These are phyloP conservation scores for Herpetomonas muscarum DNA, from an alignment of 208 protist species.

Conservation along the genomic window DNA sequence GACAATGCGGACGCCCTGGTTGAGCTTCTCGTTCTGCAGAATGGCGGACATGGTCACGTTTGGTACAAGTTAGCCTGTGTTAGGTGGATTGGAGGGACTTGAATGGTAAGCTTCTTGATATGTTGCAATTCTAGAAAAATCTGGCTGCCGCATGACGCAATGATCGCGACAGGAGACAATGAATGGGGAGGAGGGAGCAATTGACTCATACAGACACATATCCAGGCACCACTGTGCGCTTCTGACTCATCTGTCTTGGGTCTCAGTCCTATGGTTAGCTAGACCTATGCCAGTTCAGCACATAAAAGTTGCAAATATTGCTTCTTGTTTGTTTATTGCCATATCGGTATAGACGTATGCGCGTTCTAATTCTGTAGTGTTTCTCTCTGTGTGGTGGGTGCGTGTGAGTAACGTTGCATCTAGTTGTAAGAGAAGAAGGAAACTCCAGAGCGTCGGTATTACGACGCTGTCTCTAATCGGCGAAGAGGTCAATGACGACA, in stretches of 20 bases:
- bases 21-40: constrained; percentile 36
- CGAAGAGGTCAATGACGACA: constrained; percentile 70
- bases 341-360: too few relatives aligned
- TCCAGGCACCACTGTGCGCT: too few relatives aligned
- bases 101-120: background rate
- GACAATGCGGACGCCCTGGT: constrained; percentile 22
- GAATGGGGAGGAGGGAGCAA: background rate
- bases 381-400: too few relatives aligned
- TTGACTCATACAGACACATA: too few relatives aligned
- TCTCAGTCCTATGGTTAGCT: too few relatives aligned
- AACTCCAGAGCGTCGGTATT: too few relatives aligned
- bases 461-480: constrained; percentile 20
- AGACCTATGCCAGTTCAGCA: too few relatives aligned
- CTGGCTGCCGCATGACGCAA: constrained; percentile 9
- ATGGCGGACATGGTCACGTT: constrained; percentile 33
- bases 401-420: too few relatives aligned
- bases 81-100: background rate
- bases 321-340: too few relatives aligned
- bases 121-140: background rate
- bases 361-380: too few relatives aligned
- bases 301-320: too few relatives aligned
- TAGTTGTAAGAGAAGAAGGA: background rate
- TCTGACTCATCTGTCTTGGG: too few relatives aligned
- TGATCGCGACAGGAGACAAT: background rate
- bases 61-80: constrained; percentile 4